These are phyloP conservation scores for Ophiocordyceps robertsii DNA, from an alignment of 2,329 filamentous ascomycete genomes.

Conservation along the genomic window DNA sequence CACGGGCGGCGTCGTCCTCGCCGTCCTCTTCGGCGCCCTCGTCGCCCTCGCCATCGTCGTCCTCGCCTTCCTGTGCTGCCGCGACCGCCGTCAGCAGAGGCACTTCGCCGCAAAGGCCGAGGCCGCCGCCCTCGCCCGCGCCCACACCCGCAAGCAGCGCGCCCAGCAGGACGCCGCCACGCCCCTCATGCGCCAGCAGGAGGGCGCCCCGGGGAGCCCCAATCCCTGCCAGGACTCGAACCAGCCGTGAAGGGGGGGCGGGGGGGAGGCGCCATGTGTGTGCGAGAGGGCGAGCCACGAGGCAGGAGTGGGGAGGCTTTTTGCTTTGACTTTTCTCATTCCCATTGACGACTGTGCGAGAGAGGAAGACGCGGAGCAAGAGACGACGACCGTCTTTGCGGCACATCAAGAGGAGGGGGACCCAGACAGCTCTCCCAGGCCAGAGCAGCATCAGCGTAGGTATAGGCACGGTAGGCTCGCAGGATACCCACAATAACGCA, in stretches of 20 bases:
- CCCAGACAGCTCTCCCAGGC: too few relatives aligned
- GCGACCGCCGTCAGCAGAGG: slow-evolving; percentile 31
- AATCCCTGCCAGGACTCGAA: slow-evolving; percentile 24
- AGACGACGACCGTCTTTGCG: too few relatives aligned
- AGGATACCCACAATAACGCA: too few relatives aligned
- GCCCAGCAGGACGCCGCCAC: slow-evolving; percentile 15
- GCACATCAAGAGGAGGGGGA: too few relatives aligned
- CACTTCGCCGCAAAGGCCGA: slow-evolving; percentile 30
- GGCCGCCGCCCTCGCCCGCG: slow-evolving; percentile 35
- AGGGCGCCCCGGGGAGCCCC: slow-evolving; percentile 7
- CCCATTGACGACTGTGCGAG: too few relatives aligned
- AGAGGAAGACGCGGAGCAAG: too few relatives aligned
- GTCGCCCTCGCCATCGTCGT: slow-evolving; percentile 22
- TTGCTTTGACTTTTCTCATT: too few relatives aligned
- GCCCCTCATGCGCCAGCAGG: slow-evolving; percentile 21
- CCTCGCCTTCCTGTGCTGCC: slow-evolving; percentile 38
- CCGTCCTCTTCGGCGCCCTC: slow-evolving; percentile 30
- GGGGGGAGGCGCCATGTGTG: too few relatives aligned
- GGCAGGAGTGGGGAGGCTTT: too few relatives aligned
- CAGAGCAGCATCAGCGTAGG: too few relatives aligned
- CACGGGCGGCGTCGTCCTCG: slow-evolving; percentile 31
- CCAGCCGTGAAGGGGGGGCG: not conserved
- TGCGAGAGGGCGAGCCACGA: too few relatives aligned
- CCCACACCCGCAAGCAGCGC: slow-evolving; percentile 29
- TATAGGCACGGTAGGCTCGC: too few relatives aligned